Percentiles rank a stretch among this genome's conserved stretches.
Conservation (phyloP, 2,329 filamentous ascomycete species). For the Geoglossum cookeanum region DNA sequence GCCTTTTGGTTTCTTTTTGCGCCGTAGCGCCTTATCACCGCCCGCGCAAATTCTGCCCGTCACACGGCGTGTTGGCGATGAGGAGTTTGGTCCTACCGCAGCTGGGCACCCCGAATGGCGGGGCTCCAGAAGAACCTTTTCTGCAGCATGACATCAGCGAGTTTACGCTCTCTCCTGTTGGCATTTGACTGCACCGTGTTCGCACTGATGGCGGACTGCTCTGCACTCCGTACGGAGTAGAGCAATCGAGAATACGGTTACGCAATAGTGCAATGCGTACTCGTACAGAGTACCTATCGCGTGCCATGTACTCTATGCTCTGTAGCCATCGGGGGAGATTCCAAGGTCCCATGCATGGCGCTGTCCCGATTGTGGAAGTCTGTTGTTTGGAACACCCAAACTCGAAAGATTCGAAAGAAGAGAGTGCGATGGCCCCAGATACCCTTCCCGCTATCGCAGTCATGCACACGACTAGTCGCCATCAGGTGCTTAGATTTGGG, state of each 20-base stretch:
- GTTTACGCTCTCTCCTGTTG: background rate
- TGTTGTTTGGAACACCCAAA: background rate
- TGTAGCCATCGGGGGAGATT: background rate
- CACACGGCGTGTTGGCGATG: background rate
- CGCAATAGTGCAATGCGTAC: no score
- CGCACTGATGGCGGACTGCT: no score
- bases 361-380: background rate
- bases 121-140: background rate
- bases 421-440: background rate
- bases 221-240: no score
- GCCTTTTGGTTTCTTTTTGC: background rate
- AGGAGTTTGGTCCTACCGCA: background rate
- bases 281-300: no score
- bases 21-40: background rate
- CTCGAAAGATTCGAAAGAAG: background rate
- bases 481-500: background rate
- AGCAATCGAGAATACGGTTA: no score
- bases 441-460: background rate
- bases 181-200: background rate
- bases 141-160: background rate
- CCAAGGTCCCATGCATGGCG: background rate
- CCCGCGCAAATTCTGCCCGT: background rate
- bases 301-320: no score
- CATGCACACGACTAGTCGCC: background rate
- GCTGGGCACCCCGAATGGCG: background rate